Base-by-base conservation (phyloP, 306 rosid genomes). In the Quercus robur region DNA sequence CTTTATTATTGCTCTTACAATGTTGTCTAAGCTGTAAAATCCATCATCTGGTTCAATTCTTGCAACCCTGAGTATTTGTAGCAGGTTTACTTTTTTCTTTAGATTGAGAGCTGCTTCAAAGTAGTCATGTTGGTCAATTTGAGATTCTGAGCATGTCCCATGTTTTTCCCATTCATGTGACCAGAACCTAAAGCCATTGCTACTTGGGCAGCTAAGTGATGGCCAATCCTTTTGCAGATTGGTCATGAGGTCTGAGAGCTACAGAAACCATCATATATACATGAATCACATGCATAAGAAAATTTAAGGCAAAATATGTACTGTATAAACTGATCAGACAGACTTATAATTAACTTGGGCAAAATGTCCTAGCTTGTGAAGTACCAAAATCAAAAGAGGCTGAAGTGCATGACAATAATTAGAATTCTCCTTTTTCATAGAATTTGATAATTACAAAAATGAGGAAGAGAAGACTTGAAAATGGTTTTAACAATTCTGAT, bases 91-190 rank as follows among this genome's bases (percentile, higher is more conserved):
- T 77, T 94, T 84, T 23, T 81, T 49, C 81, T 88, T 92, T 38
- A 91, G 83, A 17, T 87, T 86, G 18, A 94, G 89, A 67, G 90
- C 87, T 13, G 92, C 77, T 84, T 84, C 79, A 41, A 92, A 94
- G 81, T 92, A 94, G 0, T 81, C 91, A 4, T 58, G 88, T 44
- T 89, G 94, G 35, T 91, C 94, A 8, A 92, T 84, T 44, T 84
- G 89, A 0, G 99, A 90, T 74, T 89, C 88, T 3, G 92, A 57
- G n/a, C 97, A 92, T 4, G 98, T 94, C 0, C 97, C 98, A 26
- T 92, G 94, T 72, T 94, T 94, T 46, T 89, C 86, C 98, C 97
- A 94, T 77, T 92, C 97, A 4, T 91, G 97, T n/a, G 97, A 81
- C 97, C 97, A 94, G 70, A 92, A 94, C 78, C 91, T 87, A 19